Conservation (phyloP, 2,329 filamentous ascomycete species). For the Fusarium solani-melongenae region DNA sequence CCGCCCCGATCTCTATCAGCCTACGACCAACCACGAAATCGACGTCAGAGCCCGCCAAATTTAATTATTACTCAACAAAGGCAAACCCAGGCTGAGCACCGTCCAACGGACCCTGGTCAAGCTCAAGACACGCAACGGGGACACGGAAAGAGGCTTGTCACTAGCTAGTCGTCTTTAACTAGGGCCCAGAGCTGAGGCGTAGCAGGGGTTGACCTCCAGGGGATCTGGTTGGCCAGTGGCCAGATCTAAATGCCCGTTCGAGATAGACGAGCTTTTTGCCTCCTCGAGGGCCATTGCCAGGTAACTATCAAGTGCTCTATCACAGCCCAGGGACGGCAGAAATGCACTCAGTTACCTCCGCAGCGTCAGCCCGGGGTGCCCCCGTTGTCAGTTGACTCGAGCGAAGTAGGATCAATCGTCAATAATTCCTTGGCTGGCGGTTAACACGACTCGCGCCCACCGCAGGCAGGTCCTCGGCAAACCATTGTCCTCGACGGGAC, state of each 20-base stretch:
- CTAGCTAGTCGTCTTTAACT: slow-evolving; percentile 15
- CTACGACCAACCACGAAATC: slow-evolving; percentile 1
- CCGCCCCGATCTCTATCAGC: background rate
- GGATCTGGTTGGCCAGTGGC: slow-evolving; percentile 35
- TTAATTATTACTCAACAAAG: slow-evolving; percentile 23
- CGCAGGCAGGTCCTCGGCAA: background rate
- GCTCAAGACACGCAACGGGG: slow-evolving; percentile 25
- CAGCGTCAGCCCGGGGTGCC: background rate
- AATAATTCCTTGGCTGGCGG: slow-evolving; percentile 3
- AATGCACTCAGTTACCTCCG: slow-evolving; percentile 1
- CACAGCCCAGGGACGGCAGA: slow-evolving; percentile 3
- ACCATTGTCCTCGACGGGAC: background rate
- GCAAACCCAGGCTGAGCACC: background rate
- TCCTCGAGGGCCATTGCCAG: background rate
- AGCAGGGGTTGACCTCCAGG: slow-evolving; percentile 17
- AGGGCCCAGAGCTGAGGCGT: slow-evolving; percentile 26
- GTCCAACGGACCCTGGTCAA: slow-evolving; percentile 10
- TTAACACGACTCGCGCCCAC: slow-evolving; percentile 5
- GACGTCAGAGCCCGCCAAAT: slow-evolving; percentile 7
- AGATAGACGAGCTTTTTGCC: slow-evolving; percentile 33
- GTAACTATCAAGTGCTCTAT: background rate
- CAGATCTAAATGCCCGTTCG: slow-evolving; percentile 35
- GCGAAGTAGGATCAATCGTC: slow-evolving; percentile 1
- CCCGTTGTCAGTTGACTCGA: slow-evolving; percentile 10
- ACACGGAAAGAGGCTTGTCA: slow-evolving; percentile 26